Conservation (phyloP, 441 rosid genomes). For the Dalechampia spathulata region DNA sequence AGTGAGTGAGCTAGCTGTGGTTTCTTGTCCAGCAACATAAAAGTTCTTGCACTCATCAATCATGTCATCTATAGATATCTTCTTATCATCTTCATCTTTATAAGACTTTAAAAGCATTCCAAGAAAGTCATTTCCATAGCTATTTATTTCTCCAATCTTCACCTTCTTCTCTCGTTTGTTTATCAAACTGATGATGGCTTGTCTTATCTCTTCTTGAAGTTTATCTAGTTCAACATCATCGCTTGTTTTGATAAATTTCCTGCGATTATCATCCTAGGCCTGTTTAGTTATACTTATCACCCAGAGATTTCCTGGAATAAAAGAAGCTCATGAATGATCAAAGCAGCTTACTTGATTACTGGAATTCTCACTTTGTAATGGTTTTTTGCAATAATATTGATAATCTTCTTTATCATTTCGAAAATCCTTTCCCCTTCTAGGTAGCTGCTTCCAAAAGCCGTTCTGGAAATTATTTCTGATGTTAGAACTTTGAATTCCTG, state of each 20-base stretch:
- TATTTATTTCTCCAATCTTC: slow-evolving; percentile 8
- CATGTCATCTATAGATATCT: slow-evolving; percentile 23
- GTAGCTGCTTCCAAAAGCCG: slow-evolving; percentile 36
- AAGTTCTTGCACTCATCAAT: slow-evolving; percentile 37
- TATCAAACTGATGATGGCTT: slow-evolving; percentile 24
- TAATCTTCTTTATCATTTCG: slow-evolving; percentile 23
- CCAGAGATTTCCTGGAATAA: not conserved
- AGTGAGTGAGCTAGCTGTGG: slow-evolving; percentile 17
- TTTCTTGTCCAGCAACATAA: slow-evolving; percentile 39
- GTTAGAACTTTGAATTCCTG: slow-evolving; percentile 30
- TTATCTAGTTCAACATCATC: slow-evolving; percentile 36
- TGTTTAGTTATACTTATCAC: too few species aligned
- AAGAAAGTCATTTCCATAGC: slow-evolving; percentile 32
- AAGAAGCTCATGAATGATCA: not conserved
- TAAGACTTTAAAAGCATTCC: slow-evolving; percentile 32
- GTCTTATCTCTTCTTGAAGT: slow-evolving; percentile 23
- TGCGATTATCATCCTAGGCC: not conserved
- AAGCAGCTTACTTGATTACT: not conserved
- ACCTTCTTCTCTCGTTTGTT: slow-evolving; percentile 28
- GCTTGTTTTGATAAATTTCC: slow-evolving; percentile 20
- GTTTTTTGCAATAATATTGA: slow-evolving; percentile 10
- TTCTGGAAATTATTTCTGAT: slow-evolving; percentile 33
- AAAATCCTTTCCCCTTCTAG: slow-evolving; percentile 31
- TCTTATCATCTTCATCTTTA: slow-evolving; percentile 12
- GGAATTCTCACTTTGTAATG: slow-evolving; percentile 21